Evolutionary conservation across 441 rosid species (phyloP).

Genomic region (Raphanus hybrid): DNA sequence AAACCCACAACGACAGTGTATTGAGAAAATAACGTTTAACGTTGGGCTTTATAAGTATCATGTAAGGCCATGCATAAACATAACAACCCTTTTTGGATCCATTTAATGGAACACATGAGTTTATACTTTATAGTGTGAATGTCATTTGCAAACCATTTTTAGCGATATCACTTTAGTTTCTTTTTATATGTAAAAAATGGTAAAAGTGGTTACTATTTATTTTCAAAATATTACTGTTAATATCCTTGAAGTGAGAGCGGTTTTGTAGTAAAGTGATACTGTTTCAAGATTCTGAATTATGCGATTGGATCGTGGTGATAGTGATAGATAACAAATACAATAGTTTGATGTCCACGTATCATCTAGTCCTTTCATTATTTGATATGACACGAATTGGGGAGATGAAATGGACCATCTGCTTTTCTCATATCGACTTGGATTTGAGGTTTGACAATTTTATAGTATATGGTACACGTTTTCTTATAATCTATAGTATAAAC

Average conservation of each 20-base stretch:
- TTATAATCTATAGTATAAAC: too few species aligned
- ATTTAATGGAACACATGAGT: not conserved
- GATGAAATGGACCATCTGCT: not conserved
- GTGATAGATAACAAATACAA: slow-evolving; percentile 21
- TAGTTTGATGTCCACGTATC: slow-evolving; percentile 10
- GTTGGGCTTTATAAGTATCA: slow-evolving; percentile 25
- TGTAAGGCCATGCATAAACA: slow-evolving; percentile 5
- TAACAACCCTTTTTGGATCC: not conserved
- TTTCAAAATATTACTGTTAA: not conserved
- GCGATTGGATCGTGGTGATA: slow-evolving; percentile 23
- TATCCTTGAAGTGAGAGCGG: not conserved
- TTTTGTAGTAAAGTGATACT: not conserved
- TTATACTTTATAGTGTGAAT: not conserved
- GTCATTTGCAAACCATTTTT: not conserved
- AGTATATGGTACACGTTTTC: too few species aligned
- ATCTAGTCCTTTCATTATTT: slow-evolving; percentile 10
- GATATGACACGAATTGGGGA: slow-evolving; percentile 20
- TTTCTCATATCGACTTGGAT: not conserved
- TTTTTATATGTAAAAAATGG: not conserved
- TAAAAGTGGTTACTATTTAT: slow-evolving; percentile 1
- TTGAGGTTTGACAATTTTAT: not conserved
- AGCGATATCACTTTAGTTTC: not conserved
- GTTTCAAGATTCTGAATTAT: not conserved
- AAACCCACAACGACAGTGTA: not conserved
- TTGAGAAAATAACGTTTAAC: not conserved